These are phyloP conservation scores for Phialophora macrospora DNA, from an alignment of 2,329 filamentous ascomycete genomes.

Conservation along the genomic window DNA sequence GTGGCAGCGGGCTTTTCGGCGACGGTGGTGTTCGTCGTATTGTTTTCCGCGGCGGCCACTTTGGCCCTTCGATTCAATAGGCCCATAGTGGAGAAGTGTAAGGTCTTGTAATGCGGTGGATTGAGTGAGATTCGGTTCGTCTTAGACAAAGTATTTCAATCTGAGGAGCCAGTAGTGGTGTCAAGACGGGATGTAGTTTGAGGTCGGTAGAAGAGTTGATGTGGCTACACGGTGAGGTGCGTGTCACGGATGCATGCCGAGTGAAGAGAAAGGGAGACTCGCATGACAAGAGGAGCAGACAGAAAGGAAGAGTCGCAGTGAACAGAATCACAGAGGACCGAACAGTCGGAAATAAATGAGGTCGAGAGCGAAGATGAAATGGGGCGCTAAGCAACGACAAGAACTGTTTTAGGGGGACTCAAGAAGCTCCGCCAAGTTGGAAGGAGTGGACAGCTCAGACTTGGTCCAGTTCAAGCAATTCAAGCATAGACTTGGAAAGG, in stretches of 20 bases:
- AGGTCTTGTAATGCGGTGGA: not conserved
- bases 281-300: not conserved
- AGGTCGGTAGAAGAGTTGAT: not conserved
- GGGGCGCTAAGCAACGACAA: slow-evolving; percentile 13
- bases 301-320: not conserved
- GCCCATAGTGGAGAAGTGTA: slow-evolving; percentile 30
- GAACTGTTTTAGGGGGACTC: slow-evolving; percentile 2
- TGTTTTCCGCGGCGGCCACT: not conserved
- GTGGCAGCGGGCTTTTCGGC: slow-evolving; percentile 29
- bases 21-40: not conserved
- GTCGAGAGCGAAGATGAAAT: not conserved
- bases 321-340: not conserved
- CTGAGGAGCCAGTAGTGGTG: not conserved
- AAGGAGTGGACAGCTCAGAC: slow-evolving; percentile 5
- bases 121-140: not conserved
- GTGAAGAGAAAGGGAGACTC: not conserved
- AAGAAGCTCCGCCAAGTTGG: not conserved
- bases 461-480: slow-evolving; percentile 4
- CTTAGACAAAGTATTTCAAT: not conserved
- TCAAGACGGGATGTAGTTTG: not conserved
- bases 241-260: not conserved
- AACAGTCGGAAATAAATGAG: not conserved
- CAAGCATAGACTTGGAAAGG: slow-evolving; percentile 13
- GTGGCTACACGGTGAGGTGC: not conserved
- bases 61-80: slow-evolving; percentile 31